phyloP scores from a whole-genome alignment of 2,329 filamentous ascomycete genomes.

The Plenodomus lindquistii region DNA sequence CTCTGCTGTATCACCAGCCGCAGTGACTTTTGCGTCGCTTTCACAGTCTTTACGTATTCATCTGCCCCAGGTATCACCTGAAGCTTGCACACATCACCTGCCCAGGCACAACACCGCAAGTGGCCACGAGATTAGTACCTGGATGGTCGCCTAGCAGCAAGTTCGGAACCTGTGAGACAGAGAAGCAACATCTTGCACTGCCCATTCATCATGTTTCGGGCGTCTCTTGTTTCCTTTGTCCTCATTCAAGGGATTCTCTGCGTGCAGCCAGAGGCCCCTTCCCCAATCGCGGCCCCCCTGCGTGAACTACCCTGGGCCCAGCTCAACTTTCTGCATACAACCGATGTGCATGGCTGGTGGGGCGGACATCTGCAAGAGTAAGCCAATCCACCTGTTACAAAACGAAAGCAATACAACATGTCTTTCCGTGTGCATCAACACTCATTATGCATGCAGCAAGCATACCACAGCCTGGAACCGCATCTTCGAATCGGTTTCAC shows the following conservation, averaged over 20 bases:
- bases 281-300: constrained; percentile 77
- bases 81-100: not conserved
- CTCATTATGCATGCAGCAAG: no score
- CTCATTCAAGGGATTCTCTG: constrained; percentile 49
- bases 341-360: constrained; percentile 93
- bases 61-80: not conserved
- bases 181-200: not conserved
- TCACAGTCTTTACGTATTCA: not conserved
- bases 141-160: constrained; percentile 18
- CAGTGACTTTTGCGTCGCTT: constrained; percentile 1
- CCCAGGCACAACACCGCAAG: not conserved
- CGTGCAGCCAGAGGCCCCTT: constrained; percentile 78
- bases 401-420: no score
- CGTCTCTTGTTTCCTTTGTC: constrained; percentile 12
- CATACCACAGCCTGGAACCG: no score
- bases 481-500: no score
- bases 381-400: constrained; percentile 29
- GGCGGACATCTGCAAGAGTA: constrained; percentile 91
- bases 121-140: constrained; percentile 10
- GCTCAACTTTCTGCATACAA: constrained; percentile 88
- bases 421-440: no score
- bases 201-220: constrained; percentile 20
- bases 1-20: no score
- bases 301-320: constrained; percentile 88
- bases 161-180: not conserved